Evolutionary conservation across 2,329 filamentous ascomycete species (phyloP).

Genomic region (Emergomyces orientalis): DNA sequence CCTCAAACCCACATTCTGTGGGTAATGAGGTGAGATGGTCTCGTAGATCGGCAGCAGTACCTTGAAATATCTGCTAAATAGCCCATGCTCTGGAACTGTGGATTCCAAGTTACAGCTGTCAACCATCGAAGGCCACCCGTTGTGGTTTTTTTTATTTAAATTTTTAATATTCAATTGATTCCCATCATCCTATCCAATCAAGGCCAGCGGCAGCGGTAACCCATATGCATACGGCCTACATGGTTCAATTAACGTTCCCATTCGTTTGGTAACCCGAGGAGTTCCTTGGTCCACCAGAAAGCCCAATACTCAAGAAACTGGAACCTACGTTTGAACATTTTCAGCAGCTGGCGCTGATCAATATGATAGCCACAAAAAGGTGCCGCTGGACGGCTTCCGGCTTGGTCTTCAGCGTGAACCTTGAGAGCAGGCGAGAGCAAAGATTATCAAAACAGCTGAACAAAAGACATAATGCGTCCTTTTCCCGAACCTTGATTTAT

Average conservation of each 20-base stretch:
- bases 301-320: background rate
- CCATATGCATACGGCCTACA: background rate
- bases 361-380: background rate
- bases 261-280: conserved; percentile 3
- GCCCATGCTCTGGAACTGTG: background rate
- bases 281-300: background rate
- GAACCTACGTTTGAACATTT: background rate
- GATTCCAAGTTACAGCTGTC: background rate
- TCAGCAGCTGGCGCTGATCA: background rate
- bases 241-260: background rate
- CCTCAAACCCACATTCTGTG: background rate
- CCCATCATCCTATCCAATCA: background rate
- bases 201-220: background rate
- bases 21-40: background rate
- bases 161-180: background rate
- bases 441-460: background rate
- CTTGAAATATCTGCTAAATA: background rate
- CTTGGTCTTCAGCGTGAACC: background rate
- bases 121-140: background rate
- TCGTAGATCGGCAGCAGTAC: background rate
- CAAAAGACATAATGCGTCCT: too few relatives aligned
- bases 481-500: background rate
- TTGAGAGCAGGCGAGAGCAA: background rate
- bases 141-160: too few relatives aligned
- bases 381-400: background rate